Percentiles rank a stretch among this genome's conserved stretches.
Conservation (phyloP, 2,329 filamentous ascomycete genomes). For the Cladophialophora exuberans region DNA sequence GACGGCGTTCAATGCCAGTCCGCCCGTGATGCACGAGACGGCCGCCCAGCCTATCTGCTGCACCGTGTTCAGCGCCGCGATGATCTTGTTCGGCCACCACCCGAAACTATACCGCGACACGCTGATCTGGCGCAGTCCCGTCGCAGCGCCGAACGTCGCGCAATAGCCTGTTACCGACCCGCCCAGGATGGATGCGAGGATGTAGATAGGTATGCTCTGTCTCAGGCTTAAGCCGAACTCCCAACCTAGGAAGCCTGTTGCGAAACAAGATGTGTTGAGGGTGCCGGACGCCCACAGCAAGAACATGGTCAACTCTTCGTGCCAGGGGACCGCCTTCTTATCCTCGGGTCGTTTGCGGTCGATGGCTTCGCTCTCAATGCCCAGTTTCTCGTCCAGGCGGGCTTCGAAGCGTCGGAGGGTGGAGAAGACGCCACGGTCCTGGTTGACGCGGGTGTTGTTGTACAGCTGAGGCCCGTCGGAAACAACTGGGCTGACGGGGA, state of each 20-base stretch:
- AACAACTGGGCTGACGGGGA: neutral
- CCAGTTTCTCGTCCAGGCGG: constrained; percentile 49
- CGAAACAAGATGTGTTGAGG: constrained; percentile 47
- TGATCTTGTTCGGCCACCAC: constrained; percentile 37
- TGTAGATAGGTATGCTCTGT: constrained; percentile 32
- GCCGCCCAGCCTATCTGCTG: constrained; percentile 37
- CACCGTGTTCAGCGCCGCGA: constrained; percentile 35
- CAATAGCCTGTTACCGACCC: constrained; percentile 30
- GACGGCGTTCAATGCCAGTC: constrained; percentile 39
- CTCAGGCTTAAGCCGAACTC: constrained; percentile 35
- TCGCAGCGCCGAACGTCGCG: constrained; percentile 44
- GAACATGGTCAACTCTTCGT: constrained; percentile 44
- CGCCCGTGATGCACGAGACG: constrained; percentile 40
- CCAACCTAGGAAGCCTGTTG: constrained; percentile 35
- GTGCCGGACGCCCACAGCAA: constrained; percentile 50
- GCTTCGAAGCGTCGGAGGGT: constrained; percentile 39
- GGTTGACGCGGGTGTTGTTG: constrained; percentile 24
- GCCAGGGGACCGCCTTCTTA: constrained; percentile 44
- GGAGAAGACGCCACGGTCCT: constrained; percentile 28
- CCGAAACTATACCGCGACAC: constrained; percentile 37
- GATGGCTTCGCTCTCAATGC: constrained; percentile 54
- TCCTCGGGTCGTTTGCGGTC: constrained; percentile 51
- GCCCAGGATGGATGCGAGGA: constrained; percentile 35
- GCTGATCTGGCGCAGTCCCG: constrained; percentile 37
- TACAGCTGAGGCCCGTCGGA: constrained; percentile 17